Conservation (phyloP, 2,329 filamentous ascomycete species). For the Xylaria sp. region DNA sequence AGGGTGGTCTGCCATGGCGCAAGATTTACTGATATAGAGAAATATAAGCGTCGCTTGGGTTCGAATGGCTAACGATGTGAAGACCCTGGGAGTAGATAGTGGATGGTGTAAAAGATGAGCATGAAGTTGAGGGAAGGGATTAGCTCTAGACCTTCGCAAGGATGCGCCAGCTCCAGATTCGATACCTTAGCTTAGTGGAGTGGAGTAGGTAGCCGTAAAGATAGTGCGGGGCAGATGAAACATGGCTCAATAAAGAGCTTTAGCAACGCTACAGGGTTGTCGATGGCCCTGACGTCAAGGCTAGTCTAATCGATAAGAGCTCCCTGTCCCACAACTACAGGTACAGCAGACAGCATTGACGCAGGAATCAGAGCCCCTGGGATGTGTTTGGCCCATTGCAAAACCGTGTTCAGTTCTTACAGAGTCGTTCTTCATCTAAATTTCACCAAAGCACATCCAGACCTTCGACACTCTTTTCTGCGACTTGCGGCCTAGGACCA, state of each 20-base stretch:
- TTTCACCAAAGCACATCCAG: background rate
- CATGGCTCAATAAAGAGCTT: background rate
- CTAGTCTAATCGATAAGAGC: conserved; percentile 39
- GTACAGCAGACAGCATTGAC: conserved; percentile 12
- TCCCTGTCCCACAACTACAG: conserved; percentile 25
- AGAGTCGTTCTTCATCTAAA: conserved; percentile 3
- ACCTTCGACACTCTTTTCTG: background rate
- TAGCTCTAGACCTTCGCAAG: conserved; percentile 6
- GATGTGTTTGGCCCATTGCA: conserved; percentile 34
- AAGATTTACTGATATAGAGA: conserved; percentile 19
- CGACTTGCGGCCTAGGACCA: conserved; percentile 1
- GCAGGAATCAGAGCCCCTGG: conserved; percentile 2
- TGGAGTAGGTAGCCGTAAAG: background rate
- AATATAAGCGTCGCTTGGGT: background rate
- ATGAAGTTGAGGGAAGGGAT: conserved; percentile 9
- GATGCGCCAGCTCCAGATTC: background rate
- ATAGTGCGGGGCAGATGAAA: conserved; percentile 23
- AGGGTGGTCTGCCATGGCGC: conserved; percentile 63
- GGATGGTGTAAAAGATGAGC: background rate
- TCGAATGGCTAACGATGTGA: background rate
- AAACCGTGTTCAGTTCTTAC: conserved; percentile 47
- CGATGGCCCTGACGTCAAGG: conserved; percentile 41
- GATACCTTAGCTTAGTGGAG: background rate
- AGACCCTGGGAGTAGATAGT: background rate
- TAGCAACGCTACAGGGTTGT: background rate